Evolutionary conservation across 805 yeast species (phyloP).

Genomic region (Huiozyma sinensis): DNA sequence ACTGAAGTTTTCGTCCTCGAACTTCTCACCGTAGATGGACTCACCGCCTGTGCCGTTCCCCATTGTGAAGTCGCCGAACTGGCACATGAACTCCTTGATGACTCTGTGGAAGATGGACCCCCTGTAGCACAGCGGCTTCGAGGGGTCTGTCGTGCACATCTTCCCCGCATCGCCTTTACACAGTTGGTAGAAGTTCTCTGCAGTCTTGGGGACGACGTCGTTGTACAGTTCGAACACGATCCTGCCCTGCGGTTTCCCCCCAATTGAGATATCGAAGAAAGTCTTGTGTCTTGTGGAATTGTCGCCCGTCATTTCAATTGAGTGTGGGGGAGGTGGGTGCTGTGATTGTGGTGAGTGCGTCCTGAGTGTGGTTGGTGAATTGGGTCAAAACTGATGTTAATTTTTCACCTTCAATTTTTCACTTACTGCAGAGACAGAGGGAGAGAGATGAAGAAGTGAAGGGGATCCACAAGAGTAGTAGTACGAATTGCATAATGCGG

Average conservation of each 20-base stretch:
- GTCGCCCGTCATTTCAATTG: not conserved
- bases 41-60: conserved; percentile 73
- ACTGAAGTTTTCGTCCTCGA: conserved; percentile 82
- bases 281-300: conserved; percentile 36
- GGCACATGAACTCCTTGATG: conserved; percentile 82
- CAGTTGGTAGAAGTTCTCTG: conserved; percentile 80
- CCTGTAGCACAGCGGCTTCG: conserved; percentile 57
- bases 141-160: conserved; percentile 18
- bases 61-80: conserved; percentile 86
- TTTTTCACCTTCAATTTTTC: too few species aligned
- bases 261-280: conserved; percentile 71
- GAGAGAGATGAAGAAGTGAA: too few species aligned
- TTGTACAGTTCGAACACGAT: conserved; percentile 63
- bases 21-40: conserved; percentile 73
- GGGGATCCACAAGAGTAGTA: too few species aligned
- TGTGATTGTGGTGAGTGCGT: too few species aligned
- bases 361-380: too few species aligned
- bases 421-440: too few species aligned
- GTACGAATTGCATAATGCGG: not conserved
- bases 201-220: conserved; percentile 76
- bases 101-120: conserved; percentile 90
- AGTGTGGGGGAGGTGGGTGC: not conserved
- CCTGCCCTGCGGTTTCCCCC: conserved; percentile 60
- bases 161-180: conserved; percentile 76
- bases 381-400: too few species aligned